phyloP scores from a whole-genome alignment of 106 monocot species.

The Cymbidium sinense region DNA sequence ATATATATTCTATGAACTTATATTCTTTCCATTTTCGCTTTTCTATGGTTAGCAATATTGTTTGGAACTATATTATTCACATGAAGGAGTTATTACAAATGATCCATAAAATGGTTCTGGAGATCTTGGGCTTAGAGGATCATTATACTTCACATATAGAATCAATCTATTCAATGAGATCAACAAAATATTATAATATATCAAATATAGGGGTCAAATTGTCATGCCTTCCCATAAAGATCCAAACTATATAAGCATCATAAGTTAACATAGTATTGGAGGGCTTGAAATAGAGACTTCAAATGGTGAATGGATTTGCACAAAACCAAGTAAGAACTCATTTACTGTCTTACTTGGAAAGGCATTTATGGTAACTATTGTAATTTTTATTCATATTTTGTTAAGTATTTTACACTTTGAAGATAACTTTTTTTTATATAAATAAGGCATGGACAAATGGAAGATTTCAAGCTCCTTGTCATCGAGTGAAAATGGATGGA shows the following conservation, averaged over 20 bases:
- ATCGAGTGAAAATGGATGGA: too few species aligned
- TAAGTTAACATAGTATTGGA: too few species aligned
- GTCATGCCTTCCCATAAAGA: not conserved
- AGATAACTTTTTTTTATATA: not conserved
- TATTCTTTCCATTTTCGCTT: not conserved
- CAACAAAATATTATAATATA: not conserved
- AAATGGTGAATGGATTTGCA: not conserved
- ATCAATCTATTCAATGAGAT: not conserved
- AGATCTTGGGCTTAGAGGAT: not conserved
- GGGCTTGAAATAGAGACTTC: too few species aligned
- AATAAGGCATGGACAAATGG: conserved; percentile 23
- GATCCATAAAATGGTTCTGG: not conserved
- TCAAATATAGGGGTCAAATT: not conserved
- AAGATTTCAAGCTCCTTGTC: too few species aligned
- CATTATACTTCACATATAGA: not conserved
- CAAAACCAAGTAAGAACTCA: not conserved
- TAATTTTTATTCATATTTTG: too few species aligned
- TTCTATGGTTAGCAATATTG: not conserved
- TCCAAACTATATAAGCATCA: too few species aligned
- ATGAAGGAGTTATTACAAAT: too few species aligned
- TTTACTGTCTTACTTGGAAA: conserved; percentile 8
- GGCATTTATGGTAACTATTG: not conserved
- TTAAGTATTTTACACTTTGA: too few species aligned
- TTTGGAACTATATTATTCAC: too few species aligned
- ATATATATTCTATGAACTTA: too few species aligned